Conservation (phyloP, 495 filamentous ascomycete genomes). For the Neurospora sp. region DNA sequence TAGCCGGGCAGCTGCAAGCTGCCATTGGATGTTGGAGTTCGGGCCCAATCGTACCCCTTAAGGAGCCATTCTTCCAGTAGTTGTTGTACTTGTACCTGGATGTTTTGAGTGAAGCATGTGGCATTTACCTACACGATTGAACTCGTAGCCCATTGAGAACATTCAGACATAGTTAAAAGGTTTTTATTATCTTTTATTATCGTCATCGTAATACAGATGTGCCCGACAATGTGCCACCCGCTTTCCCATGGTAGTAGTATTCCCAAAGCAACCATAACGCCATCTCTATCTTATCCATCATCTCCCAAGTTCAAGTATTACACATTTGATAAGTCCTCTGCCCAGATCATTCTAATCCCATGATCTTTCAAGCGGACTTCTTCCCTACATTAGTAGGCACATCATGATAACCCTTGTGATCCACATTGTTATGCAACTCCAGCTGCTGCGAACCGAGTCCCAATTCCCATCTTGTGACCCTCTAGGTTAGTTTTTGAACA, state of each 20-base stretch:
- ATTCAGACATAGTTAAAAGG: neutral
- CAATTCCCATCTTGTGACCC: neutral
- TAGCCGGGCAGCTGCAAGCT: conserved; percentile 36
- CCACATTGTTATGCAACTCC: neutral
- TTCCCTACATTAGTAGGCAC: neutral
- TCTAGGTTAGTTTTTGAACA: neutral
- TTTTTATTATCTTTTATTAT: neutral
- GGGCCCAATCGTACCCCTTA: neutral
- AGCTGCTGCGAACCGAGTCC: neutral
- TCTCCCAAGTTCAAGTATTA: neutral
- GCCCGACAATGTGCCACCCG: neutral
- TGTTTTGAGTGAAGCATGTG: neutral
- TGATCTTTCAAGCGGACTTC: neutral
- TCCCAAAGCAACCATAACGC: neutral
- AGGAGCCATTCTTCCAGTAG: no score
- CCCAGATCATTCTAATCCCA: neutral
- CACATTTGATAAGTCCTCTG: neutral
- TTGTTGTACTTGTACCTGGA: neutral
- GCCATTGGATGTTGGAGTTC: neutral
- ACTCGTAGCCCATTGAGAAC: neutral
- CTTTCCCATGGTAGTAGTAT: neutral
- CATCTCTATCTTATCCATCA: neutral
- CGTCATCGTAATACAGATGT: neutral
- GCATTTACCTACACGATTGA: neutral
- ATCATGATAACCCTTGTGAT: neutral